Evolutionary conservation across 352 stramenopile genomes (phyloP).

Genomic region (Phytopythium litorale): DNA sequence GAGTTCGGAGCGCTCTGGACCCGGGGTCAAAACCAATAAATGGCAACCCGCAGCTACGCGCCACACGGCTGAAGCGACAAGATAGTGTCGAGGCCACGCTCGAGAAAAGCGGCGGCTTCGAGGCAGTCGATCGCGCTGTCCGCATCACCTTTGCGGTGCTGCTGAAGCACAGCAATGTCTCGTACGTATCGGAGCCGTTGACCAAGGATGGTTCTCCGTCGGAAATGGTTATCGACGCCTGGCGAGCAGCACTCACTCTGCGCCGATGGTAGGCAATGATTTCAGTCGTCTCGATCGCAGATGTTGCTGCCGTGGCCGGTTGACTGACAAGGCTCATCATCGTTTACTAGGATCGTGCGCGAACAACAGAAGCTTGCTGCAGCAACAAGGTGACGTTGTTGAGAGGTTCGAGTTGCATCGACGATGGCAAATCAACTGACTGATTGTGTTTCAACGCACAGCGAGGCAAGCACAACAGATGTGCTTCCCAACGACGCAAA

Average conservation of each 20-base stretch:
- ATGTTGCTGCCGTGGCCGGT: neutral
- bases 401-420: neutral
- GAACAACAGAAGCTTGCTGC: constrained; percentile 85
- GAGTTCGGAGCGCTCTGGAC: constrained; percentile 69
- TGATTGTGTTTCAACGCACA: constrained; percentile 7
- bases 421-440: neutral
- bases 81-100: constrained; percentile 81
- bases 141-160: constrained; percentile 75
- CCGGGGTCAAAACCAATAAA: constrained; percentile 25
- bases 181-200: constrained; percentile 64
- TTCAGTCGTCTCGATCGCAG: neutral
- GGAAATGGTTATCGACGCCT: constrained; percentile 68
- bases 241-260: constrained; percentile 72
- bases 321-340: neutral
- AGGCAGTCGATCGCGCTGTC: constrained; percentile 77
- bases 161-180: constrained; percentile 76
- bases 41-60: constrained; percentile 61
- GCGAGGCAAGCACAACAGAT: constrained; percentile 26
- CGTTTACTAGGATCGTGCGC: constrained; percentile 66
- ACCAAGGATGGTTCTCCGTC: constrained; percentile 53
- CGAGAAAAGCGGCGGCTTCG: constrained; percentile 82
- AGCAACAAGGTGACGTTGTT: constrained; percentile 34
- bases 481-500: constrained; percentile 35
- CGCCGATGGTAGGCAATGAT: constrained; percentile 64
- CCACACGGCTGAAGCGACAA: constrained; percentile 64